phyloP scores from a whole-genome alignment of 371 early-diverging fungal species.

The Mucor plumbeus region DNA sequence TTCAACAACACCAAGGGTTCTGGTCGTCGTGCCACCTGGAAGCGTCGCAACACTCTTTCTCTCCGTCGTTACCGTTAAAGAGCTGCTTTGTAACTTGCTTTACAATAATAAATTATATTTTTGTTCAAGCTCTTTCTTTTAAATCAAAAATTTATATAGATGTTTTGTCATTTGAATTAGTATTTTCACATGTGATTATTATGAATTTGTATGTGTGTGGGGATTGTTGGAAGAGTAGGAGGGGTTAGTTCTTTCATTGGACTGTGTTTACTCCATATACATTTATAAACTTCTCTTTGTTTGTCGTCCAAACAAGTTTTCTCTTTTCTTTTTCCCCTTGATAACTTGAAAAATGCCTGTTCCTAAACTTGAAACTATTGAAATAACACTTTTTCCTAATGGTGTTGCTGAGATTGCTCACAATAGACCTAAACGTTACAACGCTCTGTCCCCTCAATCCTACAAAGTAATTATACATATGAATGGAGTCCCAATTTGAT shows the following conservation, averaged over 20 bases:
- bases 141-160: background rate
- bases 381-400: conserved; percentile 51
- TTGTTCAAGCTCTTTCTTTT: conserved; percentile 14
- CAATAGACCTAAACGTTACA: conserved; percentile 71
- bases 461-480: conserved; percentile 46
- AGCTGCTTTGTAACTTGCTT: conserved; percentile 13
- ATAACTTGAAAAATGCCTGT: conserved; percentile 1
- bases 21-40: conserved; percentile 84
- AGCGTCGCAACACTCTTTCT: conserved; percentile 78
- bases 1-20: conserved; percentile 99
- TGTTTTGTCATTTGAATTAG: conserved; percentile 1
- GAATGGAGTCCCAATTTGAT: background rate
- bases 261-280: background rate
- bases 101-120: conserved; percentile 12
- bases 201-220: background rate
- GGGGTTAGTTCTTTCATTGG: background rate
- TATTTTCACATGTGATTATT: background rate
- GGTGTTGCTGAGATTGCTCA: conserved; percentile 72
- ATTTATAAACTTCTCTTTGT: too few relatives aligned
- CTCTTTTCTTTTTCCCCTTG: background rate
- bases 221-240: background rate
- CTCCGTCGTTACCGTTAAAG: conserved; percentile 84
- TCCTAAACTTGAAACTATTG: conserved; percentile 59
- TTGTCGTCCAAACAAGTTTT: background rate
- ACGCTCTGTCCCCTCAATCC: conserved; percentile 66